phyloP scores from a whole-genome alignment of 768 basidiomycete genomes.

The Mycena haematopus region DNA sequence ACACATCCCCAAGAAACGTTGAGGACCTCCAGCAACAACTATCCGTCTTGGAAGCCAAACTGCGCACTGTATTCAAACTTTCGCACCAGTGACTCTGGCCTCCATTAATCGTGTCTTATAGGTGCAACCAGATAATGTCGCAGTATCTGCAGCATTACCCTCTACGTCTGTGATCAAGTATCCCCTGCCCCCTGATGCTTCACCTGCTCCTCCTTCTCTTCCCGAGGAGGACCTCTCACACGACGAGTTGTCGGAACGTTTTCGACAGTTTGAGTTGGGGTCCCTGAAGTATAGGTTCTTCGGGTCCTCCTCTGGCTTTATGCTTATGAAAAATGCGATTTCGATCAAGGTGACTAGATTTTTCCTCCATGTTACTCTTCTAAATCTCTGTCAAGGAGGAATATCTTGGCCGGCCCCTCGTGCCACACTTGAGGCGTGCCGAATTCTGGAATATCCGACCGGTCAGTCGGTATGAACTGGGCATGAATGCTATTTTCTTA shows the following conservation, averaged over 20 bases:
- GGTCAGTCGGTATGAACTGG: slow-evolving; percentile 7
- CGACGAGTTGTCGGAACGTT: slow-evolving; percentile 40
- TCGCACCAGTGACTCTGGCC: neutral
- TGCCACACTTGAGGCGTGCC: slow-evolving; percentile 19
- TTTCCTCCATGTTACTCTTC: too few species aligned
- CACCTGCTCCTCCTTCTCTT: slow-evolving; percentile 17
- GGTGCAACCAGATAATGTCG: slow-evolving; percentile 12
- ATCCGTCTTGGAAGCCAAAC: slow-evolving; percentile 50
- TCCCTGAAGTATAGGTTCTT: slow-evolving; percentile 46
- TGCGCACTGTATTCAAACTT: slow-evolving; percentile 43
- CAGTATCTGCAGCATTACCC: neutral
- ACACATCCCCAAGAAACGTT: slow-evolving; percentile 38
- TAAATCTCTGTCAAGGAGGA: slow-evolving; percentile 18
- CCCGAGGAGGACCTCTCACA: slow-evolving; percentile 40
- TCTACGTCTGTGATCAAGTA: slow-evolving; percentile 22
- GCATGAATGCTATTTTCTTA: neutral
- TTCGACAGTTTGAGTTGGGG: slow-evolving; percentile 39
- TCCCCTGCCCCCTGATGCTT: slow-evolving; percentile 16
- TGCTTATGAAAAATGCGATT: slow-evolving; percentile 50
- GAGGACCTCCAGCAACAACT: slow-evolving; percentile 51
- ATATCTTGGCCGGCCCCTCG: slow-evolving; percentile 12
- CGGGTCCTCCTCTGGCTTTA: slow-evolving; percentile 50
- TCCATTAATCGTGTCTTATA: neutral
- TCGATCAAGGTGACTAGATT: slow-evolving; percentile 43
- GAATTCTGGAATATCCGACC: slow-evolving; percentile 32